Percentiles rank a stretch among this genome's conserved stretches.
Evolutionary conservation across 192 early-diverging fungal species (phyloP).

Genomic region (Linnemannia schmuckeri): DNA sequence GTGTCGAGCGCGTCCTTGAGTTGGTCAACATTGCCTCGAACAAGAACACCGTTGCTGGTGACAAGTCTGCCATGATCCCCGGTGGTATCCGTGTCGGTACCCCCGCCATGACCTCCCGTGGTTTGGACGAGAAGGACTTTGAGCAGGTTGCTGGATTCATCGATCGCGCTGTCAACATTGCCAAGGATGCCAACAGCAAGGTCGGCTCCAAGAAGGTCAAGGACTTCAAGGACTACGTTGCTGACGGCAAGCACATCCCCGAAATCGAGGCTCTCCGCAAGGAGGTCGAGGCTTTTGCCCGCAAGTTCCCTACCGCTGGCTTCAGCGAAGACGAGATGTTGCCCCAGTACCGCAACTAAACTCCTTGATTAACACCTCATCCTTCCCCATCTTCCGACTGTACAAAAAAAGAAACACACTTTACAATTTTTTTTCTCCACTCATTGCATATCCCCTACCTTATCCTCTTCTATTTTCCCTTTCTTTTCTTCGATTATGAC

Average conservation of each 20-base stretch:
- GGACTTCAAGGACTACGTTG: constrained; percentile 91
- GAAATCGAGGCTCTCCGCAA: constrained; percentile 77
- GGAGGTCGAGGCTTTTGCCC: constrained; percentile 88
- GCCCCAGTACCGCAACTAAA: constrained; percentile 51
- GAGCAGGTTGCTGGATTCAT: constrained; percentile 88
- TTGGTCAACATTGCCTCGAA: constrained; percentile 97
- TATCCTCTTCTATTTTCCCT: not conserved
- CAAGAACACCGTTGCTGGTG: constrained; percentile 99
- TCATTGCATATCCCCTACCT: no score
- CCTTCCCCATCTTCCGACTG: not conserved
- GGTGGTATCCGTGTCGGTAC: constrained; percentile 95
- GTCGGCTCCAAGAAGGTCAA: constrained; percentile 82
- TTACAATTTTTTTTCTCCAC: no score
- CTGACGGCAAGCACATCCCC: constrained; percentile 72
- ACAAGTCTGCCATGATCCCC: constrained; percentile 93
- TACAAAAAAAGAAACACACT: constrained; percentile 8
- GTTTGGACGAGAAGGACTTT: constrained; percentile 90
- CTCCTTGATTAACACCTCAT: not conserved
- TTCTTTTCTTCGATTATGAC: not conserved
- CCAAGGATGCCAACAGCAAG: constrained; percentile 75
- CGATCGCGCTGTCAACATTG: constrained; percentile 87
- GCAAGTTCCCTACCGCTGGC: constrained; percentile 90
- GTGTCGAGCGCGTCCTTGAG: constrained; percentile 96
- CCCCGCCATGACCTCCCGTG: constrained; percentile 98
- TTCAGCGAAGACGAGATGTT: constrained; percentile 81